Evolutionary conservation across 129 eudicot genomes (phyloP), one percentile per base, ranked within the genome.

Genomic region (Arctium minus): DNA sequence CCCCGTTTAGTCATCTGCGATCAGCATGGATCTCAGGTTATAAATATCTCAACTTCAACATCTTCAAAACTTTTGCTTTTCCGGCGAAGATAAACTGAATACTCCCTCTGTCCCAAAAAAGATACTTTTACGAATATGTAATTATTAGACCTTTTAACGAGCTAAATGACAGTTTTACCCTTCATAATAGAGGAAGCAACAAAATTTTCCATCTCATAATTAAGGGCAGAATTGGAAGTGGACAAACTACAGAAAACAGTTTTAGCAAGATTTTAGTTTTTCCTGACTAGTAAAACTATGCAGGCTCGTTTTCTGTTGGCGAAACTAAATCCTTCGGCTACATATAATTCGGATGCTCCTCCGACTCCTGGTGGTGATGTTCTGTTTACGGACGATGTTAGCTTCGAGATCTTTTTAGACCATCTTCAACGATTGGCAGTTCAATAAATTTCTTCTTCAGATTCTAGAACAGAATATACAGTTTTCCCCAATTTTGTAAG

Each of bases 231-330:
- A 17, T 56, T 60, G 68, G 68, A 17, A 60, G 9, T 6, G 27
- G 0, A n/a, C 68, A 17, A 33, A 33, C 36, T 33, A 33, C 3
- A 33, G 36, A 2, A 33, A 33, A 33, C 36, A 33, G 36, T 33
- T 33, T 33, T 33, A 33, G 36, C 36, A 44, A 44, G 15, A 10
- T 10, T 44, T 9, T 42, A 42, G 15, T 44, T 46, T 46, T 65
- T 11, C 8, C 62, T 65, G 22, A 42, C 30, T 39, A 60, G 68
- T 60, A 40, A 27, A 12, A 37, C 5, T 44, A 76, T 22, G 75
- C 97, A 96, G 99, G 99, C 99, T 64, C 99, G 98, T 73, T 96
- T 96, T 86, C 89, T 96, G 60, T 86, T 96, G 81, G 99, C 98
- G 80, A 96, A 96, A 84, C 79, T 93, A 82, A 96, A 96, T 81